Evolutionary conservation across 495 filamentous ascomycete genomes (phyloP).

Genomic region (Copromyces sp.): DNA sequence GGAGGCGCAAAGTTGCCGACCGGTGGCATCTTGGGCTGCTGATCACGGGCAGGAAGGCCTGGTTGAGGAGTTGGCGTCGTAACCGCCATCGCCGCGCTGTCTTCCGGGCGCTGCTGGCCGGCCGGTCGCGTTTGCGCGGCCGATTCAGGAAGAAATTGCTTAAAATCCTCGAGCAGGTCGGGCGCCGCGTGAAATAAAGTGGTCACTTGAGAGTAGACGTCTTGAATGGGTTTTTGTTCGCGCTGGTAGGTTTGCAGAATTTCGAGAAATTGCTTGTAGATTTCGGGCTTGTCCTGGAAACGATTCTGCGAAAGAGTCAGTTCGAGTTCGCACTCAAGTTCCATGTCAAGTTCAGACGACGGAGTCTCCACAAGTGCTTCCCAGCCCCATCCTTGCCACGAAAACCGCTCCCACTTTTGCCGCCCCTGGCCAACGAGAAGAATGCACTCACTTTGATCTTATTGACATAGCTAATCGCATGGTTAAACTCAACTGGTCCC

Average conservation of each 20-base stretch:
- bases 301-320: constrained; percentile 57
- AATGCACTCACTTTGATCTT: constrained; percentile 79
- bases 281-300: constrained; percentile 88
- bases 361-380: neutral
- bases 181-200: constrained; percentile 85
- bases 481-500: constrained; percentile 97
- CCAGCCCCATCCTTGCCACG: neutral
- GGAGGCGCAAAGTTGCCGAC: constrained; percentile 88
- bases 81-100: constrained; percentile 49
- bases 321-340: neutral
- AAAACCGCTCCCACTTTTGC: constrained; percentile 6
- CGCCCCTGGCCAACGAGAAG: neutral
- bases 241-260: constrained; percentile 98
- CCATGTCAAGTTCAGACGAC: neutral
- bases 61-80: constrained; percentile 43
- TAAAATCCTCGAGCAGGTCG: constrained; percentile 97
- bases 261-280: constrained; percentile 98
- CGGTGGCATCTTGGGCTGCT: constrained; percentile 67
- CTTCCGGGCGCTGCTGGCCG: constrained; percentile 36
- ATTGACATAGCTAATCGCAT: constrained; percentile 99
- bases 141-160: constrained; percentile 96
- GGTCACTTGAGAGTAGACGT: constrained; percentile 97
- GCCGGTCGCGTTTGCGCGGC: constrained; percentile 78
- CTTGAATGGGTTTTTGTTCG: constrained; percentile 95
- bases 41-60: constrained; percentile 30